Evolutionary conservation across 331 rosid genomes (phyloP).

Genomic region (Ulmus americana): DNA sequence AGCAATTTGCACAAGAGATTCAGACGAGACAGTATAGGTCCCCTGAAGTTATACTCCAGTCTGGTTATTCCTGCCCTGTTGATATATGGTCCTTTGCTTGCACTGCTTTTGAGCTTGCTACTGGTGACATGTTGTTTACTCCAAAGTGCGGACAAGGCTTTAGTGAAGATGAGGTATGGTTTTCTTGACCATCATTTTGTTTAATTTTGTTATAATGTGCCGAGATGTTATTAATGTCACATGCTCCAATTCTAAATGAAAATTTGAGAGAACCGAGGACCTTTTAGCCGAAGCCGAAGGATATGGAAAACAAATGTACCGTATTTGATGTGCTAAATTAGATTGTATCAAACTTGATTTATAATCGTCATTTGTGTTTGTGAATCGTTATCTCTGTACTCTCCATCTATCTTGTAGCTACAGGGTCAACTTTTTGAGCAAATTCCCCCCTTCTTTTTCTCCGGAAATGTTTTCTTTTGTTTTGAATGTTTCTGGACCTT

Average conservation of each 20-base stretch:
- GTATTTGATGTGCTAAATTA: background rate
- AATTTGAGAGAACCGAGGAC: background rate
- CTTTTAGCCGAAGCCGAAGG: too few relatives aligned
- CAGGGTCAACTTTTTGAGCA: too few relatives aligned
- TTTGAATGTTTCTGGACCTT: too few relatives aligned
- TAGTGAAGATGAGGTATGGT: conserved; percentile 84
- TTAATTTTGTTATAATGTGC: background rate
- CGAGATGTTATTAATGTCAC: background rate
- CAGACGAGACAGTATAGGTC: conserved; percentile 98
- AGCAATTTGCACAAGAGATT: conserved; percentile 70
- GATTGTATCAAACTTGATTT: background rate
- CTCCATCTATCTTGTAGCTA: too few relatives aligned
- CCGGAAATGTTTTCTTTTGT: too few relatives aligned
- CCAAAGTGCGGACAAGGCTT: conserved; percentile 78
- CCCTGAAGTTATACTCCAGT: conserved; percentile 79
- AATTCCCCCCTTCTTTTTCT: too few relatives aligned
- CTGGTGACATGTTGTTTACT: conserved; percentile 93
- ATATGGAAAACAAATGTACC: background rate
- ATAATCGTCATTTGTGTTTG: background rate
- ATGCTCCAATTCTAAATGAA: background rate
- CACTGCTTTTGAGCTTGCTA: conserved; percentile 90
- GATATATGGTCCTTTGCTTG: conserved; percentile 99
- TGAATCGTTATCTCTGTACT: background rate
- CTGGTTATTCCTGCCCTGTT: conserved; percentile 75
- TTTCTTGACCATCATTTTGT: conserved; percentile 14